Percentiles rank a stretch among this genome's conserved stretches.
phyloP scores from a whole-genome alignment of 2,329 filamentous ascomycete genomes.

The Didymosphaeria variabile region DNA sequence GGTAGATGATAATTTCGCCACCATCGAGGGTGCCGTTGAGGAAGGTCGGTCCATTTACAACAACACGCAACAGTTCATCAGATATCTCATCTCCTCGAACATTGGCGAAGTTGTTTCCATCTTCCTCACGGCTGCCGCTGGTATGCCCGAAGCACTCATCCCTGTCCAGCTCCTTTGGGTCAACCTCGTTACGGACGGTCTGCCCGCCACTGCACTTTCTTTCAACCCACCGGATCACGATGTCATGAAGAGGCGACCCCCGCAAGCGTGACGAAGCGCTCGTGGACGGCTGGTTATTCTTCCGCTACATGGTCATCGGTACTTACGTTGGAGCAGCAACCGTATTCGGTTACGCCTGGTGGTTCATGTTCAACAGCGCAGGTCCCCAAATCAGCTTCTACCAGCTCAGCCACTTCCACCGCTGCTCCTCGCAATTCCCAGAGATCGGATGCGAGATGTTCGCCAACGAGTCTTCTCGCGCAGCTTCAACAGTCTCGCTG shows the following conservation, averaged over 20 bases:
- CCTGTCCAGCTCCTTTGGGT: slow-evolving; percentile 99
- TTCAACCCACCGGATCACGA: slow-evolving; percentile 99
- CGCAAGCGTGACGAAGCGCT: slow-evolving; percentile 92
- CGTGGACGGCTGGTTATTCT: slow-evolving; percentile 95
- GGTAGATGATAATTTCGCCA: slow-evolving; percentile 98
- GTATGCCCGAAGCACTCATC: slow-evolving; percentile 97
- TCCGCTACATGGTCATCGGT: slow-evolving; percentile 96
- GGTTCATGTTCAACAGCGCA: slow-evolving; percentile 94
- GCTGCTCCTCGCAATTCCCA: slow-evolving; percentile 84
- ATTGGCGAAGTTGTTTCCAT: slow-evolving; percentile 99
- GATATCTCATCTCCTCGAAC: slow-evolving; percentile 98
- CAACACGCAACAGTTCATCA: slow-evolving; percentile 99
- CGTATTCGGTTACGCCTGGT: slow-evolving; percentile 98
- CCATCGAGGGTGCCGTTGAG: slow-evolving; percentile 94
- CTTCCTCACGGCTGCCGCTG: slow-evolving; percentile 93
- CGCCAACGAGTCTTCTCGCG: slow-evolving; percentile 81
- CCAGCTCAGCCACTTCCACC: slow-evolving; percentile 92
- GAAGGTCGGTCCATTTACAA: slow-evolving; percentile 99
- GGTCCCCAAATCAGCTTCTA: slow-evolving; percentile 92
- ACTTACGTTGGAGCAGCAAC: slow-evolving; percentile 94
- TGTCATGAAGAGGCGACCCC: slow-evolving; percentile 93
- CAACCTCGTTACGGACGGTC: slow-evolving; percentile 95
- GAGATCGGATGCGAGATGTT: slow-evolving; percentile 96
- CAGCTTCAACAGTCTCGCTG: slow-evolving; percentile 91
- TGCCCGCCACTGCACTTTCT: slow-evolving; percentile 93